Conservation (phyloP, 2,329 filamentous ascomycete species). For the Microsporum canis region DNA sequence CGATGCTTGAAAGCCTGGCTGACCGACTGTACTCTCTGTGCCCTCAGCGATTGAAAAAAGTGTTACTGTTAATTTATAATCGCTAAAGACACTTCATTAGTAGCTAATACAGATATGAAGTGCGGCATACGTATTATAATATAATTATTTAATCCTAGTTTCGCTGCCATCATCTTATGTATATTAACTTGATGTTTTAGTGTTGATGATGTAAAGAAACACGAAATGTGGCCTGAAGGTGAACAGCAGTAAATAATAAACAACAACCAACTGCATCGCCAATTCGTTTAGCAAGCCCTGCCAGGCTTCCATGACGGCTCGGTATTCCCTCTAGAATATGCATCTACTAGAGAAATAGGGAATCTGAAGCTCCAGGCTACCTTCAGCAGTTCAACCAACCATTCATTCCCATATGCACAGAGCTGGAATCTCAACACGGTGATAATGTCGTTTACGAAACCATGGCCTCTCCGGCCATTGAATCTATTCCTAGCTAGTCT, state of each 20-base stretch:
- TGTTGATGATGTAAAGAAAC: neutral
- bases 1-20: neutral
- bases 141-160: neutral
- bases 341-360: neutral
- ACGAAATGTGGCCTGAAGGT: neutral
- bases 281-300: neutral
- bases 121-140: neutral
- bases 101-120: neutral
- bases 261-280: neutral
- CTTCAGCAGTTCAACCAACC: neutral
- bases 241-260: neutral
- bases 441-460: slow-evolving; percentile 10
- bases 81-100: neutral
- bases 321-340: neutral
- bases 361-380: neutral
- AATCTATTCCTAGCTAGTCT: slow-evolving; percentile 19
- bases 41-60: slow-evolving; percentile 1
- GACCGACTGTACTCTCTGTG: neutral
- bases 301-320: neutral
- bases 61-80: slow-evolving; percentile 3
- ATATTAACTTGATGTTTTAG: neutral
- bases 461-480: slow-evolving; percentile 23
- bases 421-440: neutral
- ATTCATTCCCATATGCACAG: neutral
- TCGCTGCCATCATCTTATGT: neutral